Evolutionary conservation across 768 basidiomycete genomes (phyloP).

Genomic region (Amyloporia xantha): DNA sequence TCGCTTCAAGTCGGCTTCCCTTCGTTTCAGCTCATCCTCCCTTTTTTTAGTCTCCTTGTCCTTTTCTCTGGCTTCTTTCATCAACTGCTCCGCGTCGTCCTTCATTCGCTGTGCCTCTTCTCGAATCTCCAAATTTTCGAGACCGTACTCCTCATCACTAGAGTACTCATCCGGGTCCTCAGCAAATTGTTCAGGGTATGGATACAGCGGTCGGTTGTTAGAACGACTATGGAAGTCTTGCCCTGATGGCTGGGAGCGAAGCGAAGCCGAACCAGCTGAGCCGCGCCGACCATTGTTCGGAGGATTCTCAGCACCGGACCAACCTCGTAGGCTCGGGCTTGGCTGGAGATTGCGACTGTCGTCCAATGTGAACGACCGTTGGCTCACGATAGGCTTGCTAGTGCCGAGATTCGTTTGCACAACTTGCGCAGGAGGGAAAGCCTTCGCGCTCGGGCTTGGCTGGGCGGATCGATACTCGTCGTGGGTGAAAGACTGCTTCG

Average conservation of each 20-base stretch:
- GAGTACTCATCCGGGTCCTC: constrained; percentile 8
- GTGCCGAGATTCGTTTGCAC: background rate
- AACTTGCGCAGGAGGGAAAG: constrained; percentile 8
- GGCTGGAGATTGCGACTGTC: constrained; percentile 7
- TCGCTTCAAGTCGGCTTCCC: constrained; percentile 16
- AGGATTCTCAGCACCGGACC: constrained; percentile 1
- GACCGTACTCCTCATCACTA: constrained; percentile 16
- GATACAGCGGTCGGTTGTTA: constrained; percentile 8
- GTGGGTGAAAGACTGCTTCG: constrained; percentile 8
- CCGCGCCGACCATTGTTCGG: constrained; percentile 12
- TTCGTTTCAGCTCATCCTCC: constrained; percentile 29
- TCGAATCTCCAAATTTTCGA: constrained; percentile 7
- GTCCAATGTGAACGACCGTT: constrained; percentile 7
- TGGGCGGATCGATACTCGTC: constrained; percentile 8
- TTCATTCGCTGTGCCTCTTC: constrained; percentile 17
- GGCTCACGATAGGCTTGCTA: constrained; percentile 1
- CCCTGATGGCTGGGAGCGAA: constrained; percentile 16
- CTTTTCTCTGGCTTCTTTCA: constrained; percentile 28
- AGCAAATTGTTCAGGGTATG: constrained; percentile 19
- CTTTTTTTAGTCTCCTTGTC: constrained; percentile 23
- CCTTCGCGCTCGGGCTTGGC: background rate
- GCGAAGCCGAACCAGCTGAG: constrained; percentile 19
- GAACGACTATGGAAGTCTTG: constrained; percentile 11
- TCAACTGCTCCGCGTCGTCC: constrained; percentile 19
- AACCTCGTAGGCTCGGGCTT: background rate